These are phyloP conservation scores for Athelia sp. DNA, from an alignment of 1,284 basidiomycete genomes.

Conservation along the genomic window DNA sequence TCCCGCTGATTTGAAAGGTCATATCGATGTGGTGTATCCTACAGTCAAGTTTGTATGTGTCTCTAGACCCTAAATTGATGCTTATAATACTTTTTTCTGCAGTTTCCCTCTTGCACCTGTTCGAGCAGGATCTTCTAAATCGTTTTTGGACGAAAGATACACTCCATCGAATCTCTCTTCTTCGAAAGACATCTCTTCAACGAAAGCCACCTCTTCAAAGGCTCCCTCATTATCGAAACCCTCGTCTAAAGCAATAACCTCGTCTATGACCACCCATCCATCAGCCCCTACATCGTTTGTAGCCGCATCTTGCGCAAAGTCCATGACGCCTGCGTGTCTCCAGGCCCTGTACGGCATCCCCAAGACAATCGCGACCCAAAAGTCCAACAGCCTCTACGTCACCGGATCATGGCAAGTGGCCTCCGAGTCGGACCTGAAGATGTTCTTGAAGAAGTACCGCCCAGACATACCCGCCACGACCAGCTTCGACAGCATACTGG, in stretches of 20 bases:
- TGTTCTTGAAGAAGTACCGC: too few species aligned
- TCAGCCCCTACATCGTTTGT: too few species aligned
- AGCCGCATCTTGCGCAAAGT: neutral
- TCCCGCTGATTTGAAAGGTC: constrained; percentile 28
- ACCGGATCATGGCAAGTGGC: constrained; percentile 3
- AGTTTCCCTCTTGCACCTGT: neutral
- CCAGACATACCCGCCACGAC: constrained; percentile 26
- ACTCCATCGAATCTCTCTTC: too few species aligned
- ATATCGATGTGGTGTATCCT: constrained; percentile 39
- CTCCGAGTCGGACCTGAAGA: constrained; percentile 7
- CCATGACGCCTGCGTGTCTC: neutral
- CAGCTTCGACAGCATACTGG: constrained; percentile 21
- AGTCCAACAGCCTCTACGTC: neutral
- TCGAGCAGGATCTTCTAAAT: too few species aligned
- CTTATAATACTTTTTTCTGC: neutral
- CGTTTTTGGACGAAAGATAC: too few species aligned
- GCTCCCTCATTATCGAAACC: too few species aligned
- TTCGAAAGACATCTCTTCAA: too few species aligned
- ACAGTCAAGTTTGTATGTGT: constrained; percentile 23
- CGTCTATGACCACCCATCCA: too few species aligned
- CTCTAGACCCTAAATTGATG: neutral
- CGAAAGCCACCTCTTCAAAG: too few species aligned
- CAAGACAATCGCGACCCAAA: neutral
- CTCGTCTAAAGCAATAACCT: too few species aligned
- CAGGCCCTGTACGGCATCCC: too few species aligned